phyloP scores from a whole-genome alignment of 2,329 filamentous ascomycete species.

The Celoporthe dispersa region DNA sequence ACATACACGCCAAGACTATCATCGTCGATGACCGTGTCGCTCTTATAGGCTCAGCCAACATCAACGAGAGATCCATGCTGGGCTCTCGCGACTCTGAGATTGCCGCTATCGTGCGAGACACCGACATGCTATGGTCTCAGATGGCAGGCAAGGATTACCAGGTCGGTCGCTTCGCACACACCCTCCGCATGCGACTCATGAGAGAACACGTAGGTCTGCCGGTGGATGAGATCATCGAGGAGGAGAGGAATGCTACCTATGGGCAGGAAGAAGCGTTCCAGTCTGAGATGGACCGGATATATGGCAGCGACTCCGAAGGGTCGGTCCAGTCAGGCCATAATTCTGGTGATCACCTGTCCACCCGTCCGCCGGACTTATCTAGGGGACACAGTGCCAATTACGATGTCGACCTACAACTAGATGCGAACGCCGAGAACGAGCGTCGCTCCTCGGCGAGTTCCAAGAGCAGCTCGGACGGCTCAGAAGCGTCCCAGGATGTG shows the following conservation, averaged over 20 bases:
- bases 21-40: constrained; percentile 92
- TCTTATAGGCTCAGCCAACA: constrained; percentile 96
- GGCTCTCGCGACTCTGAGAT: constrained; percentile 91
- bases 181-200: constrained; percentile 91
- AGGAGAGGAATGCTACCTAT: constrained; percentile 71
- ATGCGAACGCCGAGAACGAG: constrained; percentile 36
- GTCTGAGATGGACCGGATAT: constrained; percentile 66
- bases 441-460: constrained; percentile 36
- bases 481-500: constrained; percentile 51
- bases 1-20: constrained; percentile 97
- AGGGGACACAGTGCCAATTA: constrained; percentile 74
- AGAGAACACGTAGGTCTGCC: constrained; percentile 95
- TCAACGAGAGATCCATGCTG: constrained; percentile 96
- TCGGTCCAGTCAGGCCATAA: constrained; percentile 17
- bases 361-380: constrained; percentile 17
- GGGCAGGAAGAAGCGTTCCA: constrained; percentile 60
- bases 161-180: constrained; percentile 91
- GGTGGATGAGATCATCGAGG: constrained; percentile 86
- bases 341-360: constrained; percentile 15
- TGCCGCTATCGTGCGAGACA: constrained; percentile 87
- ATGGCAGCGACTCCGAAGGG: constrained; percentile 51
- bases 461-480: constrained; percentile 49
- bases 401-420: constrained; percentile 62
- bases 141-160: constrained; percentile 91
- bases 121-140: constrained; percentile 86